phyloP scores from a whole-genome alignment of 148 eudicot genomes.

The Chenopodium berlandieri region DNA sequence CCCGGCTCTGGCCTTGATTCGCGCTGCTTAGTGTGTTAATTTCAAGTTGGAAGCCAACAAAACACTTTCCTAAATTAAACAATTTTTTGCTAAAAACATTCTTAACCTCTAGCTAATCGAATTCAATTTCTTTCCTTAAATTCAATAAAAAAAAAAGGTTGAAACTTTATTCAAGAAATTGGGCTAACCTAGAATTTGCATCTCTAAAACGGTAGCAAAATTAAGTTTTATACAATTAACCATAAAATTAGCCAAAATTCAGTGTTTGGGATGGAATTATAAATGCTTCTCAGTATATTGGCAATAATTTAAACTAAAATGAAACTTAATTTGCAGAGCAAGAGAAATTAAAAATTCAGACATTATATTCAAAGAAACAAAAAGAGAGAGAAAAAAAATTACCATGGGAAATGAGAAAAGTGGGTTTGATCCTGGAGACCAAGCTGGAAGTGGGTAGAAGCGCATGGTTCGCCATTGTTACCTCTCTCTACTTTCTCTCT shows the following conservation, averaged over 20 bases:
- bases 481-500: background rate
- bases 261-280: background rate
- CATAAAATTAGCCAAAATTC: background rate
- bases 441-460: slow-evolving; percentile 25
- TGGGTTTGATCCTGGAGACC: slow-evolving; percentile 14
- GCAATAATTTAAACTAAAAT: background rate
- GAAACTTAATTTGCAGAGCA: background rate
- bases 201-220: background rate
- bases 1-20: background rate
- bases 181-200: background rate
- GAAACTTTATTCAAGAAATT: background rate
- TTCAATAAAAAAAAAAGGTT: no score
- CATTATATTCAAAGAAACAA: background rate
- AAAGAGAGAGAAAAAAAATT: background rate
- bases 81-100: background rate
- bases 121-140: background rate
- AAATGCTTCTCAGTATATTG: background rate
- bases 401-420: slow-evolving; percentile 8
- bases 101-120: no score
- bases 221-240: background rate
- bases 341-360: background rate
- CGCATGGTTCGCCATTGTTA: slow-evolving; percentile 24
- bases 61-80: background rate
- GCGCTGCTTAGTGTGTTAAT: background rate
- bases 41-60: background rate